These are phyloP conservation scores for Euphorbia tirucalli DNA, from an alignment of 345 rosid species.

Conservation along the genomic window DNA sequence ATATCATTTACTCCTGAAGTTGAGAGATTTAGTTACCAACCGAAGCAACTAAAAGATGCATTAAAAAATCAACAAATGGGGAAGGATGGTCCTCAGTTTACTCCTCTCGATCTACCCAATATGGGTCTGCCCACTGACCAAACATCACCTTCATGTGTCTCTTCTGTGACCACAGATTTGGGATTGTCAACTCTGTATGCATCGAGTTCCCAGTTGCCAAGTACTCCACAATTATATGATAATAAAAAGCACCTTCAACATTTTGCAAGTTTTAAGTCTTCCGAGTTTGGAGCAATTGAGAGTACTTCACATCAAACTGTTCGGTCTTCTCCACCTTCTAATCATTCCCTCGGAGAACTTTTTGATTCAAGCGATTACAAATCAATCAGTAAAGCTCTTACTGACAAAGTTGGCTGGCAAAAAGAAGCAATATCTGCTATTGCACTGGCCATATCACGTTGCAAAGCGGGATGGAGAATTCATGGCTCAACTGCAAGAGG, in stretches of 20 bases:
- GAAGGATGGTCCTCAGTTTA: slow-evolving; percentile 1
- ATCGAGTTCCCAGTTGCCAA: slow-evolving; percentile 34
- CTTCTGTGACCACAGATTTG: slow-evolving; percentile 56
- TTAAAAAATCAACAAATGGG: slow-evolving; percentile 20
- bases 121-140: slow-evolving; percentile 16
- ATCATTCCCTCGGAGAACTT: slow-evolving; percentile 23
- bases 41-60: slow-evolving; percentile 23
- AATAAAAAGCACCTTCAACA: slow-evolving; percentile 21
- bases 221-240: slow-evolving; percentile 26
- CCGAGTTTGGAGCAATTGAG: slow-evolving; percentile 27
- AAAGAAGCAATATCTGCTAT: slow-evolving; percentile 52
- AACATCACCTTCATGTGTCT: slow-evolving; percentile 21
- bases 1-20: slow-evolving; percentile 18
- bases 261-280: slow-evolving; percentile 27
- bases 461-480: slow-evolving; percentile 37
- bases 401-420: slow-evolving; percentile 58
- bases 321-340: slow-evolving; percentile 27
- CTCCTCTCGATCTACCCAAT: slow-evolving; percentile 18
- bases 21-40: slow-evolving; percentile 22
- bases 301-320: slow-evolving; percentile 24
- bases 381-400: slow-evolving; percentile 42
- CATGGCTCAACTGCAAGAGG: slow-evolving; percentile 26
- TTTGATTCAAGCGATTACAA: slow-evolving; percentile 40
- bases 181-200: slow-evolving; percentile 52
- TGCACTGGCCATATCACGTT: slow-evolving; percentile 45